Conservation (phyloP, 768 basidiomycete species). For the Amanita exitialis region DNA sequence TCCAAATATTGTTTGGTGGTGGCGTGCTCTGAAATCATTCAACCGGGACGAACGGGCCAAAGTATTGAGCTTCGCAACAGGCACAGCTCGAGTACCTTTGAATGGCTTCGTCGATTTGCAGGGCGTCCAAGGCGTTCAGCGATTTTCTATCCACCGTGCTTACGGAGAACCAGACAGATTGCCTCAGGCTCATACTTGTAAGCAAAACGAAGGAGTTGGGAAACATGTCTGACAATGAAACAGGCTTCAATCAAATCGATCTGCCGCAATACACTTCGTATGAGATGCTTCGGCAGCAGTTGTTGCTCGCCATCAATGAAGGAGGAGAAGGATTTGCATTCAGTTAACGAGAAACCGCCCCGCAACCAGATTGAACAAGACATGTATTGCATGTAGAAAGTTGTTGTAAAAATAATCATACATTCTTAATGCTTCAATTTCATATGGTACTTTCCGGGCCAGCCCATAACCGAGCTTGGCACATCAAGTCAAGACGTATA, state of each 20-base stretch:
- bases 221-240: constrained; percentile 10
- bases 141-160: constrained; percentile 93
- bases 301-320: constrained; percentile 90
- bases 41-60: constrained; percentile 95
- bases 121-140: constrained; percentile 87
- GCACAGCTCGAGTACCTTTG: constrained; percentile 87
- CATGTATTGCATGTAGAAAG: constrained; percentile 2
- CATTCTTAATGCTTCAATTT: background rate
- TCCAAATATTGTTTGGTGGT: constrained; percentile 98
- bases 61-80: constrained; percentile 94
- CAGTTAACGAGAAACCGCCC: constrained; percentile 30
- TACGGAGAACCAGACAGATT: constrained; percentile 80
- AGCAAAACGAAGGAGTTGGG: constrained; percentile 17
- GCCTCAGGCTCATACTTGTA: constrained; percentile 87
- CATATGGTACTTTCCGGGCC: background rate
- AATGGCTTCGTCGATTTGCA: constrained; percentile 94
- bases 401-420: background rate
- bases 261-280: constrained; percentile 93
- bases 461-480: background rate
- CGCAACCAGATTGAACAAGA: constrained; percentile 2
- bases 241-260: constrained; percentile 92
- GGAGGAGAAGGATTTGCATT: constrained; percentile 96
- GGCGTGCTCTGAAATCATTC: constrained; percentile 96
- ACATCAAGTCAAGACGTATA: background rate
- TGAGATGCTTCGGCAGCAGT: constrained; percentile 88